A percentile compares a stretch with the other conserved stretches of the same genome.
Conservation (phyloP, 2,329 filamentous ascomycete genomes). For the Cercospora janseana region DNA sequence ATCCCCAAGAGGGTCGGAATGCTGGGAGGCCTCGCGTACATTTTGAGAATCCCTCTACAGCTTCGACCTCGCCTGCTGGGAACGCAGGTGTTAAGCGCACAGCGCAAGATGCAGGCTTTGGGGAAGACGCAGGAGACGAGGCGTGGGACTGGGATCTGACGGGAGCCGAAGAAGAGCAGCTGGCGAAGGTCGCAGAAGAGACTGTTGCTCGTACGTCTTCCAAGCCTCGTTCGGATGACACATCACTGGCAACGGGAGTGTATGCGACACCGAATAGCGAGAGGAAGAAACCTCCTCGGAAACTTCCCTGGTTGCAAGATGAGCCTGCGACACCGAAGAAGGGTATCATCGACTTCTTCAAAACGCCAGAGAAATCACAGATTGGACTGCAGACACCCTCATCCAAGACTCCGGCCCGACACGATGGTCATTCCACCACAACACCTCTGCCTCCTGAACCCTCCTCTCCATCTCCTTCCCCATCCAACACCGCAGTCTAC, state of each 20-base stretch:
- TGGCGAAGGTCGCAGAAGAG: constrained; percentile 31
- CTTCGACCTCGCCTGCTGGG: constrained; percentile 19
- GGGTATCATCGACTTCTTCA: constrained; percentile 27
- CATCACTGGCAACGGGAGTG: constrained; percentile 29
- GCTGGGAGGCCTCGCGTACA: constrained; percentile 22
- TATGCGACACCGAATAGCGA: constrained; percentile 41
- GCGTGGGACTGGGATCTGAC: constrained; percentile 38
- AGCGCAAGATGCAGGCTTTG: constrained; percentile 25
- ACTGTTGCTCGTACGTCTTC: constrained; percentile 41
- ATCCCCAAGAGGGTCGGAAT: constrained; percentile 32
- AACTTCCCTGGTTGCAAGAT: constrained; percentile 42
- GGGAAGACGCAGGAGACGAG: constrained; percentile 31
- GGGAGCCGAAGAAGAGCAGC: constrained; percentile 37
- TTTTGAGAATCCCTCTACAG: constrained; percentile 16
- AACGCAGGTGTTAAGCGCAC: constrained; percentile 35
- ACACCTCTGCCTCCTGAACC: constrained; percentile 3
- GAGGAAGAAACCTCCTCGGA: constrained; percentile 32
- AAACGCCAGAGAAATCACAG: constrained; percentile 29
- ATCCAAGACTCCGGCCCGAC: constrained; percentile 4
- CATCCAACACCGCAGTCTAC: constrained; percentile 29
- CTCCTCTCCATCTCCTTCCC: constrained; percentile 25
- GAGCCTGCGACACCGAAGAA: constrained; percentile 33
- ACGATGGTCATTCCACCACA: no score
- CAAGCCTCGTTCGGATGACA: constrained; percentile 38
- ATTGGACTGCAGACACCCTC: not conserved